Base-by-base conservation (phyloP, 352 stramenopile genomes). In the Phytopythium aichiense region DNA sequence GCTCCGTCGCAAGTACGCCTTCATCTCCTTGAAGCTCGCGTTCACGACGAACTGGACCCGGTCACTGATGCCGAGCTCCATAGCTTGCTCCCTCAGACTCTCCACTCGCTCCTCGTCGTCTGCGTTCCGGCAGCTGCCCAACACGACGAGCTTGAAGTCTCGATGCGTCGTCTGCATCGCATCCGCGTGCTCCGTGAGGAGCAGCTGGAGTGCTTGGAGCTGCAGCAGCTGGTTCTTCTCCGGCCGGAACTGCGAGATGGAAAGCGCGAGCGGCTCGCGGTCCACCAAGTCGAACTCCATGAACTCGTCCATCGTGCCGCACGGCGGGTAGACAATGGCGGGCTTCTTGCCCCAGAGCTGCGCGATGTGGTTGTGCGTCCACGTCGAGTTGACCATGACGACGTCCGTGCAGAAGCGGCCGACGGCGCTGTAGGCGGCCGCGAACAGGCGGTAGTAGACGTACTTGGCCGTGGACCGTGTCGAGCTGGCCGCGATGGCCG, bases 211-310 rank as follows among this genome's bases (percentile, higher is more conserved):
- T 1, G 95, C 81, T 62, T 90, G 63, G 18, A 99, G 78, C 76
- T 99, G 98, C 22, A 99, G 66, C 3, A 76, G 53, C 59, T 99
- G 97, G 74, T 99, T 96, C 79, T 99, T 99, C 75, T 99, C 98
- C 0, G 98, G 98, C 58, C 98, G 84, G 72, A 99, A 99, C 70
- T 99, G 98, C 46, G 93, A 96, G 56, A 99, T 94, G 0, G 92
- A 99, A 3, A 99, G 67, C 38, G 98, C 90, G 16, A 93, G 71
- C 13, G 78, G 77, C 61, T 94, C 70, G 52, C 95, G 81, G 16
- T 58, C 33, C 20, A 69, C 65, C 18, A 95, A 46, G 49, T 67
- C 63, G 31, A 96, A 83, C 16, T 74, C 56, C 69, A 87, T 70
- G 50, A 98, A 89, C 64, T 88, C 71, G 52, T 77, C 78, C 68